phyloP scores from a whole-genome alignment of 805 yeast species.

The Candida sonorensis region DNA sequence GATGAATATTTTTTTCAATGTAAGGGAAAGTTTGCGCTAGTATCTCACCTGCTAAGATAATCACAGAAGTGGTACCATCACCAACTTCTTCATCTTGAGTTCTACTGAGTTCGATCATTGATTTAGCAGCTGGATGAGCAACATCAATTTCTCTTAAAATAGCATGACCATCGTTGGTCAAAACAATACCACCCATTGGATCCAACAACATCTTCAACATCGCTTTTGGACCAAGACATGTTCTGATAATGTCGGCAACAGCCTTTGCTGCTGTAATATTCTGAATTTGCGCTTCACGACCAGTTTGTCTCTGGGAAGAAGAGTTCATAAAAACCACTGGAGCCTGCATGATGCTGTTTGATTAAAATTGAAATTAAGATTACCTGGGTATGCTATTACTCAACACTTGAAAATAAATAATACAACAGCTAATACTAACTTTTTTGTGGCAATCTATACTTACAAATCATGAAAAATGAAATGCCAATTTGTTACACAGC shows the following conservation, averaged over 20 bases:
- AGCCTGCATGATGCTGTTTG: conserved; percentile 55
- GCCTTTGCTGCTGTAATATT: conserved; percentile 99
- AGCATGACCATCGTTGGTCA: conserved; percentile 98
- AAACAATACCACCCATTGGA: conserved; percentile 93
- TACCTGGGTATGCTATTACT: too few species aligned
- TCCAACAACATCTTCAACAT: conserved; percentile 97
- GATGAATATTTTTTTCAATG: conserved; percentile 92
- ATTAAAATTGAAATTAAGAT: not conserved
- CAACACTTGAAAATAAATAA: too few species aligned
- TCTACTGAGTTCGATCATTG: conserved; percentile 94
- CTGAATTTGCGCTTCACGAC: conserved; percentile 94
- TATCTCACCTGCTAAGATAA: conserved; percentile 94
- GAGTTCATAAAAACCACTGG: conserved; percentile 85
- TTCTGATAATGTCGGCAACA: conserved; percentile 93
- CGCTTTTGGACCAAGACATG: conserved; percentile 98
- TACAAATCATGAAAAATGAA: too few species aligned
- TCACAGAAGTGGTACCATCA: conserved; percentile 87
- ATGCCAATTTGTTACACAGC: too few species aligned
- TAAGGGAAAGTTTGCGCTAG: conserved; percentile 93
- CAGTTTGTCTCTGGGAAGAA: conserved; percentile 86
- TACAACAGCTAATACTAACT: too few species aligned
- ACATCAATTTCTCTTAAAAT: conserved; percentile 94
- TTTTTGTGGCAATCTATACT: too few species aligned
- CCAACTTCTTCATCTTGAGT: conserved; percentile 99
- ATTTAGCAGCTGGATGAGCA: conserved; percentile 98